Evolutionary conservation across 2,329 filamentous ascomycete genomes (phyloP), one percentile per base, ranked within the genome.

Genomic region (Hirsutella rhossiliensis): DNA sequence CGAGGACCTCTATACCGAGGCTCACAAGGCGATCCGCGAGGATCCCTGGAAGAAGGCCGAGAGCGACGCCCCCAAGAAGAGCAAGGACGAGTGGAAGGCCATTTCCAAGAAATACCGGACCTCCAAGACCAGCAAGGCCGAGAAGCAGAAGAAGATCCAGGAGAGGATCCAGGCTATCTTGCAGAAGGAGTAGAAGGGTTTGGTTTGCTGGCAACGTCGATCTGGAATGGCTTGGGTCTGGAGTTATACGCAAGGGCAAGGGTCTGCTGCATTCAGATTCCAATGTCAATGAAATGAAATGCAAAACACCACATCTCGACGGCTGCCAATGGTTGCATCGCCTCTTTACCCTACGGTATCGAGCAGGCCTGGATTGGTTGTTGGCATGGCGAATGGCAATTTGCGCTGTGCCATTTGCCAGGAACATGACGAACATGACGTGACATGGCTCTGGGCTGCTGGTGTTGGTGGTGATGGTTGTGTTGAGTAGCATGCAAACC

Each of bases 21-120:
- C 89, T 53, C 92, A 98, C 81, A 83, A 85, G 70, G 83, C 84
- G 65, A 98, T 98, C 78, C 89, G 92, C 55, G 90, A 88, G 75
- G 87, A 98, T 69, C 92, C 92, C 63, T 94, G 84, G 79, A 94
- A 95, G 84, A 95, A 95, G 82, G 77, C 72, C 56, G 83, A 80
- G 59, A 67, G 65, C 52, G 80, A 77, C 45, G 84, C 67, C 45
- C 72, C 84, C 72, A 89, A 94, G 83, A 97, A 97, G 87, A 76
- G 71, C 76, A 97, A 96, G 84, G 90, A 90, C 53, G 80, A 96
- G 75, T 94, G 86, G 85, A 94, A 94, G 84, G 76, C 77, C 55
- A 88, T 95, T 80, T 88, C 85, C 67, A 79, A 87, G 76, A 95
- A 97, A 81, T 87, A 79, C 84, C 79, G 72, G 68, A 69, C 71